Evolutionary conservation across 495 filamentous ascomycete genomes (phyloP), one percentile per base, ranked within the genome.

Genomic region (Durotheca rogersii): DNA sequence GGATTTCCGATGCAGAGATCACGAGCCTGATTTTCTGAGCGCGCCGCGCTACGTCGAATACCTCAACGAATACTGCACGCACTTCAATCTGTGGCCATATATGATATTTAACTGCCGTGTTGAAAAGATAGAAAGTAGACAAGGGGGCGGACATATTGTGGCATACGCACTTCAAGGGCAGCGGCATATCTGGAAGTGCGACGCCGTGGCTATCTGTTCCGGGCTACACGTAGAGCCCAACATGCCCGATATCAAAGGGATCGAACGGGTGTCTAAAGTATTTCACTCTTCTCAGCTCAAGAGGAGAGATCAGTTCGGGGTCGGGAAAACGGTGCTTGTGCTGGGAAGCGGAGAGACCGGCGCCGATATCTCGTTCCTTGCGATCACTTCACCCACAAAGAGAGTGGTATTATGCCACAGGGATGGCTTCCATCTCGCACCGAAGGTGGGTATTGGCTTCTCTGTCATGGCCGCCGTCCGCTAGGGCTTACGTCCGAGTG

Each of bases 281-380:
- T 51, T 68, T 32, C 70, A 72, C 21, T 72, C 70, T 23, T 69
- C 70, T 0, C 32, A 61, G n/a, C 61, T 71, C 43, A 71, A 71
- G 41, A 45, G 17, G 17, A 59, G 59, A 36, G 57, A 57, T 15
- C 63, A 72, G 19, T 69, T 72, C 17, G 67, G 53, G 31, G 51
- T 44, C 12, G 61, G 48, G n/a, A 62, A 62, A 30, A 51, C 68
- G 18, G 55, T 72, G 15, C 16, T 72, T 21, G 60, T 72, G 40
- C 53, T 72, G 17, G 70, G 70, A 1, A 60, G 54, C 27, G 70
- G 70, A 11, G 70, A 72, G 51, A 71, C 70, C 1, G 68, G 60
- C 10, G 65, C 66, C 45, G 71, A 74, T 35, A 53, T 72, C 42
- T 52, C 64, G 4, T 59, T 70, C 32, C 56, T 72, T 50, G 66